These are phyloP conservation scores for Aristolochia californica DNA, from an alignment of 164 flowering plant species.

Conservation along the genomic window DNA sequence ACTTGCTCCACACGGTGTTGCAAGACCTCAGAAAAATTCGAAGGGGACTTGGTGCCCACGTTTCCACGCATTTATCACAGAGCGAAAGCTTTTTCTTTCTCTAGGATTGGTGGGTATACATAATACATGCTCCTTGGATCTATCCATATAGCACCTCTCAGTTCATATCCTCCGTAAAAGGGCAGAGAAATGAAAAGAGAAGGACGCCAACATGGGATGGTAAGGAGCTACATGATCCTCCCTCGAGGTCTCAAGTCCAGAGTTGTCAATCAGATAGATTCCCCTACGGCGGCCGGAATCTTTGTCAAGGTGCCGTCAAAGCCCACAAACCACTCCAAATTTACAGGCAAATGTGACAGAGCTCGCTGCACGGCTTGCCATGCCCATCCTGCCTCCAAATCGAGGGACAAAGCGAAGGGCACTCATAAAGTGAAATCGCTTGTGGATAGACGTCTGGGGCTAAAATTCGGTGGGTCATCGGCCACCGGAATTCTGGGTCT, in stretches of 20 bases:
- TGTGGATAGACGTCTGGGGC: constrained; percentile 9
- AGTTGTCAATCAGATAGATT: constrained; percentile 19
- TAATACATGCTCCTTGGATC: too few relatives aligned
- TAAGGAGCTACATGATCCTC: constrained; percentile 27
- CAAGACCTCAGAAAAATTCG: not conserved
- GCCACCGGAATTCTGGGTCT: constrained; percentile 28
- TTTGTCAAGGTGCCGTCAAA: constrained; percentile 47
- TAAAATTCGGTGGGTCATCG: constrained; percentile 24
- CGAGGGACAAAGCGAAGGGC: constrained; percentile 55
- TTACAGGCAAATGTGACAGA: constrained; percentile 49
- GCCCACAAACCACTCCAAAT: constrained; percentile 85
- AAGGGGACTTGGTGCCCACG: constrained; percentile 1
- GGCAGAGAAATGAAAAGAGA: constrained; percentile 52
- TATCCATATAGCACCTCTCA: not conserved
- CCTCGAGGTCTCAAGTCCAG: constrained; percentile 19
- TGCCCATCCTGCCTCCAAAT: constrained; percentile 32
- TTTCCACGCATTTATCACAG: not conserved
- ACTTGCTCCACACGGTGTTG: constrained; percentile 5
- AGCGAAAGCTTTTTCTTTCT: not conserved
- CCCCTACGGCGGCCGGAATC: constrained; percentile 47
- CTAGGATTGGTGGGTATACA: not conserved
- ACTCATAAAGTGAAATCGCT: constrained; percentile 25
- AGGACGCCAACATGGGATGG: constrained; percentile 68
- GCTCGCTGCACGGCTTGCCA: constrained; percentile 39
- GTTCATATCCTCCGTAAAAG: not conserved